Percentiles rank a stretch among this genome's conserved stretches.
Evolutionary conservation across 345 rosid species (phyloP).

Genomic region (Eucalyptus victrix): DNA sequence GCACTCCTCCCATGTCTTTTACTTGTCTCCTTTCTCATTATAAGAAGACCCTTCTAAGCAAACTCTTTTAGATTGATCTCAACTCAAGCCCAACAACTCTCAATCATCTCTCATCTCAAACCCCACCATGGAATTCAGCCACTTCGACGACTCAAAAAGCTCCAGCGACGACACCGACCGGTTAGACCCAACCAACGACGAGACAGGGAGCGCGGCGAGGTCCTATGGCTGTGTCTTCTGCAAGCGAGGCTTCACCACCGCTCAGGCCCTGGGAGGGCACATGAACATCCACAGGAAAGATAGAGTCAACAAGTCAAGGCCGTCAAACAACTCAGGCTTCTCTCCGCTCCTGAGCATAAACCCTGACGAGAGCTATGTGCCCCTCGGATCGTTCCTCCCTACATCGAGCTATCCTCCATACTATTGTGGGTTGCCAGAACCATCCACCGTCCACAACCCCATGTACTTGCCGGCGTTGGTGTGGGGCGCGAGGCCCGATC

Average conservation of each 20-base stretch:
- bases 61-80: neutral
- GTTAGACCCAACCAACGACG: slow-evolving; percentile 7
- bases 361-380: neutral
- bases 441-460: neutral
- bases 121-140: slow-evolving; percentile 17
- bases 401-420: neutral
- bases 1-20: slow-evolving; percentile 7
- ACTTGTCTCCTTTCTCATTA: slow-evolving; percentile 9
- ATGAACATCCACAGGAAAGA: slow-evolving; percentile 93
- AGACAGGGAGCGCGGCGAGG: slow-evolving; percentile 13
- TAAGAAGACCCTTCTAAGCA: neutral
- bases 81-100: neutral
- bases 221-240: slow-evolving; percentile 67
- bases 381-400: slow-evolving; percentile 5
- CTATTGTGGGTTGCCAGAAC: neutral
- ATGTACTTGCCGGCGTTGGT: neutral
- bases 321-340: neutral
- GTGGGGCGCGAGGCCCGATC: neutral
- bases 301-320: slow-evolving; percentile 39
- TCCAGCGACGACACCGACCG: slow-evolving; percentile 21
- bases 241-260: slow-evolving; percentile 92
- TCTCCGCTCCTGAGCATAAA: neutral
- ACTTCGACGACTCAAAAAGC: slow-evolving; percentile 11
- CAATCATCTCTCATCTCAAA: neutral
- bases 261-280: slow-evolving; percentile 93